phyloP scores from a whole-genome alignment of 2,329 filamentous ascomycete species.

The Canariomyces notabilis region DNA sequence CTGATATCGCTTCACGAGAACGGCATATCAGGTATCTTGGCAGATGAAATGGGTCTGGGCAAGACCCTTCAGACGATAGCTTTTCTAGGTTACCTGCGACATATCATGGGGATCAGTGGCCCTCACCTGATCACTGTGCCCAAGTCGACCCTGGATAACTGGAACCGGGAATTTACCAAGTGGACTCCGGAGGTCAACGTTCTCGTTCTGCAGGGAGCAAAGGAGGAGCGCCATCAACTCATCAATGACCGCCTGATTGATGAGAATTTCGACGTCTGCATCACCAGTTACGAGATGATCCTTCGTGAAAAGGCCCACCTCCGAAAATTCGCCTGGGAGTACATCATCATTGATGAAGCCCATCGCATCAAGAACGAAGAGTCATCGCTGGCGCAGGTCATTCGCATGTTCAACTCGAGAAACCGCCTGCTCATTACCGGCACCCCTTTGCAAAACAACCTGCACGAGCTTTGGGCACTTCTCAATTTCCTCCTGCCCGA shows the following conservation, averaged over 20 bases:
- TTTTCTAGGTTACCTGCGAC: conserved; percentile 90
- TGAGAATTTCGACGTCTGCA: conserved; percentile 94
- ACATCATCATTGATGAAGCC: conserved; percentile 97
- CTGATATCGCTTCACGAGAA: conserved; percentile 96
- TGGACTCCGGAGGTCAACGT: conserved; percentile 98
- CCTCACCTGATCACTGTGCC: conserved; percentile 90
- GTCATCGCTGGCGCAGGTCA: conserved; percentile 92
- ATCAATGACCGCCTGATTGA: conserved; percentile 90
- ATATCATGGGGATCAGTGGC: conserved; percentile 81
- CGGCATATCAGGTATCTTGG: conserved; percentile 94
- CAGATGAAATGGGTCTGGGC: conserved; percentile 97
- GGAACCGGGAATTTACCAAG: conserved; percentile 86
- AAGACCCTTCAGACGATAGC: conserved; percentile 98
- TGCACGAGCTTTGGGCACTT: conserved; percentile 95
- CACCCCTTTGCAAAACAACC: conserved; percentile 93
- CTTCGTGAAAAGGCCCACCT: conserved; percentile 88
- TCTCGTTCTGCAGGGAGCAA: conserved; percentile 86
- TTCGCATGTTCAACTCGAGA: conserved; percentile 90
- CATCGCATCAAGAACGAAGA: conserved; percentile 99
- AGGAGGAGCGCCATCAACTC: conserved; percentile 82
- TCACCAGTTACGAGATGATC: conserved; percentile 99
- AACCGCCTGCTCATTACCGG: conserved; percentile 95
- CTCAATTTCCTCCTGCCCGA: conserved; percentile 97
- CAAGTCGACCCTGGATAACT: conserved; percentile 97
- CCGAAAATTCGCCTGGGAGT: conserved; percentile 99